phyloP scores from a whole-genome alignment of 1,139 yeast species.

The Taphrina confusa region DNA sequence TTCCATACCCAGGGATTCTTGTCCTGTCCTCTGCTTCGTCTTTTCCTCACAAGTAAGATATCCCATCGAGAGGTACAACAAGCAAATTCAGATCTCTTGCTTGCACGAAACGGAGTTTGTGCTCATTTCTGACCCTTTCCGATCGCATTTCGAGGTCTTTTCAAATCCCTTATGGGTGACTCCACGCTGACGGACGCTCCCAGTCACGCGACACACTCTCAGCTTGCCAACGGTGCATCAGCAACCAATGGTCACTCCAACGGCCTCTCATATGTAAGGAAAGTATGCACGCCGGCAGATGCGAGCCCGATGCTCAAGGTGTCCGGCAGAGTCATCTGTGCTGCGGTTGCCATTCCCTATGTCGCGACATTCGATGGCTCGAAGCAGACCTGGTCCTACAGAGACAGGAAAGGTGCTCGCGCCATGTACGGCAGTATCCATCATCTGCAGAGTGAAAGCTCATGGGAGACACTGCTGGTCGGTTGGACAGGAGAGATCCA shows the following conservation, averaged over 20 bases:
- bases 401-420: conserved; percentile 75
- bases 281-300: conserved; percentile 6
- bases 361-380: conserved; percentile 28
- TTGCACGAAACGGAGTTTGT: too few relatives aligned
- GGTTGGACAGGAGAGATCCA: conserved; percentile 95
- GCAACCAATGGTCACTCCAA: background rate
- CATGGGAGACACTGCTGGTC: conserved; percentile 84
- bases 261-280: conserved; percentile 1
- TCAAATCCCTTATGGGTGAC: conserved; percentile 10
- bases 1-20: too few relatives aligned
- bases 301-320: conserved; percentile 32
- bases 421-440: conserved; percentile 77
- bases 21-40: too few relatives aligned
- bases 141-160: too few relatives aligned
- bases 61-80: too few relatives aligned
- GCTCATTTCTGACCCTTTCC: too few relatives aligned
- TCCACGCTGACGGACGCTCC: background rate
- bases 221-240: background rate
- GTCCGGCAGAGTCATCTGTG: conserved; percentile 45
- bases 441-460: conserved; percentile 62
- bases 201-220: background rate
- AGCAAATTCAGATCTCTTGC: too few relatives aligned
- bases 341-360: conserved; percentile 47
- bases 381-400: conserved; percentile 49
- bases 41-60: too few relatives aligned